Evolutionary conservation across 352 stramenopile species (phyloP), one percentile per base, ranked within the genome.

Genomic region (Pythium phragmiticola): DNA sequence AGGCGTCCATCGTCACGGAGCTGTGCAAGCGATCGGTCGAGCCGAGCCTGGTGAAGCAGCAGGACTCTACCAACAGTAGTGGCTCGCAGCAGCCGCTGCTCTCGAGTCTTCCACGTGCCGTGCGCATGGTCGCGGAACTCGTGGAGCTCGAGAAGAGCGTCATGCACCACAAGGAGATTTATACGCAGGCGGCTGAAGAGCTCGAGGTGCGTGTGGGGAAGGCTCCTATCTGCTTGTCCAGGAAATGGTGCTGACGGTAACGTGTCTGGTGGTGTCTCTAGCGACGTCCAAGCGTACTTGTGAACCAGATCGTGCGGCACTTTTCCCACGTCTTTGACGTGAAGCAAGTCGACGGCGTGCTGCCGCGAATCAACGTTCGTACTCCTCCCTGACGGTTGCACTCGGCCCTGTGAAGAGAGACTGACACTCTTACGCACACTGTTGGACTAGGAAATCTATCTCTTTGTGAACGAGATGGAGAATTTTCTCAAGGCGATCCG

Each of bases 321-420:
- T 96, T 96, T 57, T 88, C 78, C 26, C 83, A 96, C 45, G 70
- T 97, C 7, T 97, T 97, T 71, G 73, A 90, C 46, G 77, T 97
- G 17, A 90, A 87, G 49, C 84, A 70, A 34, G 71, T 96, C 14
- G 88, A 97, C 57, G 89, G 88, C 1, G 82, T 96, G 30, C 76
- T 97, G n/a, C 89, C 89, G 4, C 96, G 95, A 60, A 95, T 96
- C 51, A 96, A 96, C 51, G 84, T 92, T 63, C 55, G 75, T 46
- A 51, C 28, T 5, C 16, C 8, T 42, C 12, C 39, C 17, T 46
- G 14, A 3, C 39, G 39, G 5, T 17, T 17, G 0, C 8, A 16
- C 5, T 46, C 8, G 17, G 7, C 14, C 16, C 9, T 39, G 34
- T 14, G 34, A 39, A 14, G 11, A 39, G 1, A n/a, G 5, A 46